A percentile compares a stretch with the other conserved stretches of the same genome.
Evolutionary conservation across 2,329 filamentous ascomycete genomes (phyloP).

Genomic region (Aspergillus udagawae): DNA sequence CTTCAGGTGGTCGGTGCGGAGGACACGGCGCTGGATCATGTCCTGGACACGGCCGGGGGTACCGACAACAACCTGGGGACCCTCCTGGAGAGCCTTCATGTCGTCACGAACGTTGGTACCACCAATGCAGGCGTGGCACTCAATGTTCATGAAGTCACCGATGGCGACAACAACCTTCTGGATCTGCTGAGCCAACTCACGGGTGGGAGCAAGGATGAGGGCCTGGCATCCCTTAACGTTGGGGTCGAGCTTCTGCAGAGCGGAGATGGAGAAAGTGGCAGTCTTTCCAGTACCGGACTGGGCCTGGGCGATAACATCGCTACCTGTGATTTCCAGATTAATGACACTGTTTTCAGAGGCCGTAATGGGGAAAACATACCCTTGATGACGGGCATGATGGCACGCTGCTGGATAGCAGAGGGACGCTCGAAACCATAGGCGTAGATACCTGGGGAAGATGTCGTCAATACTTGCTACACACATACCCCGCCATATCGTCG

Average conservation of each 20-base stretch:
- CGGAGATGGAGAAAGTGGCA: slow-evolving; percentile 98
- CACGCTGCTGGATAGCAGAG: slow-evolving; percentile 99
- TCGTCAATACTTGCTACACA: slow-evolving; percentile 23
- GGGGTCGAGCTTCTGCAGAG: slow-evolving; percentile 97
- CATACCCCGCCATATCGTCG: slow-evolving; percentile 20
- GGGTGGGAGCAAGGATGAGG: slow-evolving; percentile 93
- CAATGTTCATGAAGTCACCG: slow-evolving; percentile 98
- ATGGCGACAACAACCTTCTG: slow-evolving; percentile 99
- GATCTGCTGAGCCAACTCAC: slow-evolving; percentile 98
- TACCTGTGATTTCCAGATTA: slow-evolving; percentile 53
- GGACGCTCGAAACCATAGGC: slow-evolving; percentile 99
- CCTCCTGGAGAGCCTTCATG: slow-evolving; percentile 95
- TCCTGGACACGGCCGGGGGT: slow-evolving; percentile 98
- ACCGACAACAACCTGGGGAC: slow-evolving; percentile 94
- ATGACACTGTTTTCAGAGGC: slow-evolving; percentile 1
- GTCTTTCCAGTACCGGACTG: slow-evolving; percentile 99
- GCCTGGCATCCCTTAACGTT: slow-evolving; percentile 96
- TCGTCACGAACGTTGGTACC: slow-evolving; percentile 97
- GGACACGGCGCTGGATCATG: slow-evolving; percentile 97
- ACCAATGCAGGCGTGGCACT: slow-evolving; percentile 99
- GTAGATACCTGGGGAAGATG: slow-evolving; percentile 67
- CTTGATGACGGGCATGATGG: slow-evolving; percentile 99
- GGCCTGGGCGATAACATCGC: slow-evolving; percentile 99
- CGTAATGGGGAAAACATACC: slow-evolving; percentile 55
- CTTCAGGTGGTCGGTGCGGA: slow-evolving; percentile 98